phyloP scores from a whole-genome alignment of 1,139 yeast species.

The Citeromyces siamensis region DNA sequence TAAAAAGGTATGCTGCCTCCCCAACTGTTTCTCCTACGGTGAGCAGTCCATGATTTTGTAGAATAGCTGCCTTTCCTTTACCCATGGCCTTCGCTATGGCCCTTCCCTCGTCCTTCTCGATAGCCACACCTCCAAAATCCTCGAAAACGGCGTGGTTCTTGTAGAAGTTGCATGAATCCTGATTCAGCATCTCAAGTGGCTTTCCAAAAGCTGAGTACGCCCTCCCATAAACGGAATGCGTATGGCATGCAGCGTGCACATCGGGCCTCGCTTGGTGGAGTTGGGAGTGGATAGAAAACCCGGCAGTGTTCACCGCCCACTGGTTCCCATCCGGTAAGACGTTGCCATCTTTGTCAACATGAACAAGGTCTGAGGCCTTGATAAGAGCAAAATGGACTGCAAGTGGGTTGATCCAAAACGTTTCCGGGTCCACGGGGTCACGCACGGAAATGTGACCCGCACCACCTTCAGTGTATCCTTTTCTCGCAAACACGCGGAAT shows the following conservation, averaged over 20 bases:
- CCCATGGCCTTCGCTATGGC: constrained; percentile 61
- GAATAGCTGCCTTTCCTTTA: constrained; percentile 46
- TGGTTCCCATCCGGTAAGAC: constrained; percentile 51
- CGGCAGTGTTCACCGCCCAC: constrained; percentile 62
- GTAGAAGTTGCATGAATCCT: constrained; percentile 62
- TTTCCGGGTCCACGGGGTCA: constrained; percentile 59
- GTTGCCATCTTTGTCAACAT: constrained; percentile 61
- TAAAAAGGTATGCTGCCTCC: constrained; percentile 69
- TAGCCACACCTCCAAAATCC: constrained; percentile 72
- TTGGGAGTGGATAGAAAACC: constrained; percentile 71
- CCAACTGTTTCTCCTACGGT: constrained; percentile 73
- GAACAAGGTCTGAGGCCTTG: constrained; percentile 65
- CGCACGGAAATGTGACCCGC: constrained; percentile 77
- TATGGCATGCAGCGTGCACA: constrained; percentile 72
- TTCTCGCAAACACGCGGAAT: constrained; percentile 64
- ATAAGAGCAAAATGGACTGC: constrained; percentile 62
- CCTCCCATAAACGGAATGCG: constrained; percentile 66
- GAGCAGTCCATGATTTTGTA: constrained; percentile 69
- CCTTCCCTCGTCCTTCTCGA: constrained; percentile 61
- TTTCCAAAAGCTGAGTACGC: constrained; percentile 65
- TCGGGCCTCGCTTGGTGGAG: constrained; percentile 71
- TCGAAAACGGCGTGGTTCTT: constrained; percentile 52
- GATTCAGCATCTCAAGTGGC: constrained; percentile 69
- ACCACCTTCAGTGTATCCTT: constrained; percentile 62
- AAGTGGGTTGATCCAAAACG: constrained; percentile 75